Percentiles rank a stretch among this genome's conserved stretches.
Conservation (phyloP, 208 protist genomes). For the Trypanosoma brucei region DNA sequence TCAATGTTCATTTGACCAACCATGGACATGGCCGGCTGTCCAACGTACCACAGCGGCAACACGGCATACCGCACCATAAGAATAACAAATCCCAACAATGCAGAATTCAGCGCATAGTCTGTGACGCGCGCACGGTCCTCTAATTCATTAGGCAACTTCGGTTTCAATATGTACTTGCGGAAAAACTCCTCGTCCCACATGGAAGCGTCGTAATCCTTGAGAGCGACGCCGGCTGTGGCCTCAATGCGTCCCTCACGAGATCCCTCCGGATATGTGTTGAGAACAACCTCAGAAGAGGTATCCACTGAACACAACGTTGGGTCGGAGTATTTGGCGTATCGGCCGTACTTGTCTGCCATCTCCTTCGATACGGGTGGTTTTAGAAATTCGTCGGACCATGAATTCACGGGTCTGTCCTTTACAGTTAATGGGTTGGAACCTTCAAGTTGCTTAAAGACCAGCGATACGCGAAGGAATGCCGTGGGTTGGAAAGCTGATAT, state of each 20-base stretch:
- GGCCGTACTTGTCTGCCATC: conserved; percentile 78
- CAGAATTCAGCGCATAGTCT: conserved; percentile 85
- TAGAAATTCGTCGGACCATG: conserved; percentile 83
- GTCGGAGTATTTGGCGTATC: conserved; percentile 84
- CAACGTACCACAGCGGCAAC: conserved; percentile 82
- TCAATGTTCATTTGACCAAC: conserved; percentile 97
- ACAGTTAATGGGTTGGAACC: conserved; percentile 70
- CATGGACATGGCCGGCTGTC: conserved; percentile 87
- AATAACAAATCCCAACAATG: conserved; percentile 76
- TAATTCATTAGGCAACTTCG: conserved; percentile 72
- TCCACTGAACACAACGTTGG: conserved; percentile 76
- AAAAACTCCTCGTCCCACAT: conserved; percentile 92
- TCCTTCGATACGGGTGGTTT: conserved; percentile 69
- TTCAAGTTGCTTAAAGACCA: conserved; percentile 83
- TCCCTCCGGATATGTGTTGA: conserved; percentile 89
- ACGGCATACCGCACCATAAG: conserved; percentile 81
- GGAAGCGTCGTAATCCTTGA: conserved; percentile 83
- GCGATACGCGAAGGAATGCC: conserved; percentile 50
- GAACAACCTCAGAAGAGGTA: conserved; percentile 78
- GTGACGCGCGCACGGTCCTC: conserved; percentile 82
- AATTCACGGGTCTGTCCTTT: conserved; percentile 81
- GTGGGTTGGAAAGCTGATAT: conserved; percentile 59
- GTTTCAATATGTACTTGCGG: conserved; percentile 90
- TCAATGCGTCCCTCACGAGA: conserved; percentile 73
- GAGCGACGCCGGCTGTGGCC: conserved; percentile 66